phyloP scores from a whole-genome alignment of 2,329 filamentous ascomycete species.

The Byssochlamys sp. region DNA sequence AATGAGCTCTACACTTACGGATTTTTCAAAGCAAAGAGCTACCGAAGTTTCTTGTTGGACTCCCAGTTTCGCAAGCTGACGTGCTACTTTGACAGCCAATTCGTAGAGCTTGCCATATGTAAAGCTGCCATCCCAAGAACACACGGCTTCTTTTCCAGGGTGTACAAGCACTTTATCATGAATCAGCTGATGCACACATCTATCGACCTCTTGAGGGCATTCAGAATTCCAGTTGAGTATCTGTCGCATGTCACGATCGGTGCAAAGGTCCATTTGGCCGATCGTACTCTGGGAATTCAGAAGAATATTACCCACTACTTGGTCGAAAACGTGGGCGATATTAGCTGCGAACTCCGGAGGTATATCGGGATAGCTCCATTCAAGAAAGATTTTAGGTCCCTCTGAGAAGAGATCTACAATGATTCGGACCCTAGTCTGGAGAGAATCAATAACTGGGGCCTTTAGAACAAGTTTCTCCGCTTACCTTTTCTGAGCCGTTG shows the following conservation, averaged over 20 bases:
- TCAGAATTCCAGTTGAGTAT: conserved; percentile 46
- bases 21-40: conserved; percentile 35
- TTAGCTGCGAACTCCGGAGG: conserved; percentile 32
- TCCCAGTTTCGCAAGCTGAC: conserved; percentile 29
- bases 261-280: conserved; percentile 45
- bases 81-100: conserved; percentile 28
- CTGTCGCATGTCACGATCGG: conserved; percentile 46
- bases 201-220: conserved; percentile 29
- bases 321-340: conserved; percentile 46
- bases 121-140: conserved; percentile 32
- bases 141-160: conserved; percentile 24
- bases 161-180: conserved; percentile 28
- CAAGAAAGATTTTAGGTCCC: conserved; percentile 28
- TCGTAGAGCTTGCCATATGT: conserved; percentile 29
- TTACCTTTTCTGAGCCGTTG: conserved; percentile 25
- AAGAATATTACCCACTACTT: conserved; percentile 42
- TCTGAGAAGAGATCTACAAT: conserved; percentile 26
- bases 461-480: conserved; percentile 1
- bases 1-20: conserved; percentile 16
- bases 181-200: conserved; percentile 30
- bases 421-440: conserved; percentile 26
- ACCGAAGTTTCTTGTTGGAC: conserved; percentile 30
- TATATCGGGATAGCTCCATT: conserved; percentile 31
- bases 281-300: conserved; percentile 28
- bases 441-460: not conserved